Base-by-base conservation (phyloP, 305 asterid genomes). In the Petunia hybrid region DNA sequence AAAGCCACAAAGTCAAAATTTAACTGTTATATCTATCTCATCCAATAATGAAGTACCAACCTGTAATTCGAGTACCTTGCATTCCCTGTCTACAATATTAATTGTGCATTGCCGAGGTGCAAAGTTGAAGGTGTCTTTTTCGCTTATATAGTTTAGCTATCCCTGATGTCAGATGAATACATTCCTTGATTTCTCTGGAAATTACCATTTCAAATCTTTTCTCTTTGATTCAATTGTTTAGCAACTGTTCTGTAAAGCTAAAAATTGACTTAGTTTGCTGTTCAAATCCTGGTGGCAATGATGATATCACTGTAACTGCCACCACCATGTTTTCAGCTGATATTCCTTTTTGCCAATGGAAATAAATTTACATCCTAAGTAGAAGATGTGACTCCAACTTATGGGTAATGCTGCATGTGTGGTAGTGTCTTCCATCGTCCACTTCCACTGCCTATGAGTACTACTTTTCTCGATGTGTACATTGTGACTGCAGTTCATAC, bases 41-140 rank as follows among this genome's bases (percentile, higher is more conserved):
- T 67, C 51, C n/a, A 13, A 40, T 13, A 40, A 67, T 13, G 7
- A 13, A 65, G 53, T 6, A 40, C 38, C 38, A 42, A 68, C n/a
- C 56, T 68, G 8, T 68, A 42, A 67, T 8, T 68, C 56, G 8
- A 42, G 56, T 41, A n/a, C 55, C 42, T 67, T 53, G 38, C 40
- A 67, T 67, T 31, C 22, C 56, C 8, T 68, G 55, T 16, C 55
- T 16, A 8, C n/a, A 68, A 16, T 42, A 16, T 68, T 9, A n/a
- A 14, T 42, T 42, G n/a, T 68, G 8, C 39, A 42, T 3, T 7
- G 14, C 4, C 7, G 5, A 42, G 55, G 38, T 6, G 39, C 36
- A n/a, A 41, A 67, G 7, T 67, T 67, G 55, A 63, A 63, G 43
- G 43, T n/a, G 45, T 36, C 70, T 64, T 64, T 64, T 38, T 64